Evolutionary conservation across 768 basidiomycete genomes (phyloP), one percentile per base, ranked within the genome.

Genomic region (Termitomyces sp.): DNA sequence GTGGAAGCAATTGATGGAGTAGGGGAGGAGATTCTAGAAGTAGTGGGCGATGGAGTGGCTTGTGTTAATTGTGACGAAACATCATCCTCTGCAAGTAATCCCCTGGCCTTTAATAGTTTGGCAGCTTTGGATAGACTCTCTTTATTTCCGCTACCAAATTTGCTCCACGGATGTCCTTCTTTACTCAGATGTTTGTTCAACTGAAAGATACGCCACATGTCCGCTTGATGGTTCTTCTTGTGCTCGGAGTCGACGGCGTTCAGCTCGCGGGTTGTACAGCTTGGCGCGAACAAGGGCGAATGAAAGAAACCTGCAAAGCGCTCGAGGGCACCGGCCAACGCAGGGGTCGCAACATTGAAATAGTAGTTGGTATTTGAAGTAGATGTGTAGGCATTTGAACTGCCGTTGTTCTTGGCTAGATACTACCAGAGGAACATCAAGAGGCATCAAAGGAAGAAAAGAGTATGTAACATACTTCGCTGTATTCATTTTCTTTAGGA

Each of bases 181-280:
- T 85, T 87, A 59, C 87, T 89, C 53, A 96, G 84, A 67, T 89
- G 82, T 73, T 98, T 98, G 74, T 91, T 92, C 28, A 98, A 75
- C 73, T 99, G 96, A 75, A 91, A 98, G 60, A 96, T 86, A n/a
- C 96, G 86, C 91, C 94, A 96, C 69, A 88, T 78, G 70, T 98
- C 94, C 2, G 81, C 77, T 71, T 96, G 96, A 51, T 91, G 85
- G 71, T 98, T 99, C 78, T 97, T 96, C 78, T 94, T 93, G 80
- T 98, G 89, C 72, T 99, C 97, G 0, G 94, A 96, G 72, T 99
- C 90, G 45, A 99, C 96, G 1, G 97, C 96, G 66, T 94, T 94
- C 63, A 97, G 81, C 76, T 99, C 96, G 36, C 94, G 86, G 32
- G 85, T 81, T 0, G 94, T 95, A 70, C 94, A 92, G 4, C 90